A percentile compares a stretch with the other conserved stretches of the same genome.
These are phyloP conservation scores for Mucor indicus DNA, from an alignment of 371 early-diverging fungal species.

Conservation along the genomic window DNA sequence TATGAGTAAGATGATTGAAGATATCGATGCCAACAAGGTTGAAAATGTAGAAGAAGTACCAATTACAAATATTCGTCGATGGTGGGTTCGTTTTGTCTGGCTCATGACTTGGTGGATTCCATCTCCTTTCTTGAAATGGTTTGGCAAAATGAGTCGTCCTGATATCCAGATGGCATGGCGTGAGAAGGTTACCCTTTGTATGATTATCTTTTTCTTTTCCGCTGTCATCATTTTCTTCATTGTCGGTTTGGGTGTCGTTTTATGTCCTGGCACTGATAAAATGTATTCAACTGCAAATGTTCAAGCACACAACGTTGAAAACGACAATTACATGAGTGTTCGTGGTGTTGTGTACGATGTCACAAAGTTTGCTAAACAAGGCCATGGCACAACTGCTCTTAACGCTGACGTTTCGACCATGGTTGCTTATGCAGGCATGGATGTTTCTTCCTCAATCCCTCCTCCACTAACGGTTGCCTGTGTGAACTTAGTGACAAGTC, in stretches of 20 bases:
- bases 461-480: constrained; percentile 63
- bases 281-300: constrained; percentile 53
- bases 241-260: constrained; percentile 72
- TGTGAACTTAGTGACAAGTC: constrained; percentile 35
- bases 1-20: constrained; percentile 40
- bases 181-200: constrained; percentile 88
- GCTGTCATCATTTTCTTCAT: constrained; percentile 80
- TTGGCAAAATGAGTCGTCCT: constrained; percentile 69
- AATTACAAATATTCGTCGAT: constrained; percentile 45
- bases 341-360: constrained; percentile 68
- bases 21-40: constrained; percentile 28
- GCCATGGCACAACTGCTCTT: constrained; percentile 33
- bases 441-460: constrained; percentile 63
- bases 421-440: constrained; percentile 59
- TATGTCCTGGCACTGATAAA: constrained; percentile 74
- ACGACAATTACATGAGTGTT: constrained; percentile 54
- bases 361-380: constrained; percentile 52
- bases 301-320: constrained; percentile 19
- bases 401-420: constrained; percentile 43
- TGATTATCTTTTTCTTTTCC: constrained; percentile 77
- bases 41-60: constrained; percentile 52
- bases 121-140: constrained; percentile 44
- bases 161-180: constrained; percentile 93
- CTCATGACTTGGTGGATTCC: constrained; percentile 85
- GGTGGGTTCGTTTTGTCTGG: constrained; percentile 86